Evolutionary conservation across 2,329 filamentous ascomycete genomes (phyloP), one percentile per base, ranked within the genome.

Genomic region (Curvularia spicifera): DNA sequence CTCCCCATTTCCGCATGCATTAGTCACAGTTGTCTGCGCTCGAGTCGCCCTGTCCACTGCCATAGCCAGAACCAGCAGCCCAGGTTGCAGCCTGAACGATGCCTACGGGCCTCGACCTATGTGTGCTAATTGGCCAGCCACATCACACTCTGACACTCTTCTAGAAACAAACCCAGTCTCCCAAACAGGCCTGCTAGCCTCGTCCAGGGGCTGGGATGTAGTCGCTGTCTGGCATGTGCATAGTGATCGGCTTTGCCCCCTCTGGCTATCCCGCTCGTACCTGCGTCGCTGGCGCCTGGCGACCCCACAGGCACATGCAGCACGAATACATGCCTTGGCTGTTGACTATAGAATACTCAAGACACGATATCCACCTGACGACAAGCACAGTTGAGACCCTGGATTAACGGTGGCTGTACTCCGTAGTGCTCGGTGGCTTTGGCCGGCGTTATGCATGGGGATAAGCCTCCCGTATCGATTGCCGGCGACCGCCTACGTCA

Each of bases 361-460:
- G 53, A 8, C 10, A 20, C 12, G n/a, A 8, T 37, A 29, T 45
- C 33, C 31, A 55, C 43, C 29, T 13, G 15, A 12, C 10, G 10
- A 12, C 3, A 12, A 43, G 9, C 29, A 50, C 5, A 40, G 40
- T n/a, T 20, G 20, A 45, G 40, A 45, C 28, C 31, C 40, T 37
- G 48, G 44, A n/a, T 50, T 39, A 94, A 97, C 90, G 93, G 98
- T 5, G 12, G 42, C 13, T n/a, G 35, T n/a, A n/a, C n/a, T n/a
- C n/a, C n/a, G n/a, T 87, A 93, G 97, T 85, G 89, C 90, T 65
- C 87, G 93, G 82, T 94, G 95, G 98, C 82, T 98, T 98, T 78
- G 95, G 95, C 64, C 94, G 94, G 95, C 94, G 54, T 97, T 97
- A 74, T 89, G 87, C 76, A 97, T 97, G 94, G 93, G 93, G 71